phyloP scores from a whole-genome alignment of 495 filamentous ascomycete genomes.

The Xylaria longipes region DNA sequence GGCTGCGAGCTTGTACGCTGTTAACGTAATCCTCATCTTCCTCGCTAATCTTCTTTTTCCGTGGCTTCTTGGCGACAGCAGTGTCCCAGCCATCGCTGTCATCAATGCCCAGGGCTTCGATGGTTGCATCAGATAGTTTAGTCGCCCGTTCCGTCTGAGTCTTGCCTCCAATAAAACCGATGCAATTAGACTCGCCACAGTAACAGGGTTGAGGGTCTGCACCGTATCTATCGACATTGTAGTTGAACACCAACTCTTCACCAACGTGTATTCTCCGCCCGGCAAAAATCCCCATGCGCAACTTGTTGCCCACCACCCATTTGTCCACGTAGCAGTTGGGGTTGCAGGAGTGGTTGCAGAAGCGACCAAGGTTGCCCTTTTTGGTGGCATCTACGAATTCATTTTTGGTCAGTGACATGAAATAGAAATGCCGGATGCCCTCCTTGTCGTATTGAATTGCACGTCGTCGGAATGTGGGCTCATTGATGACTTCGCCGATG shows the following conservation, averaged over 20 bases:
- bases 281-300: slow-evolving; percentile 99
- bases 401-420: slow-evolving; percentile 96
- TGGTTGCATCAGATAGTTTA: slow-evolving; percentile 86
- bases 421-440: slow-evolving; percentile 99
- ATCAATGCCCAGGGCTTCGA: slow-evolving; percentile 96
- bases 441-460: slow-evolving; percentile 93
- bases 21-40: slow-evolving; percentile 97
- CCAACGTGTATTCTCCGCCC: slow-evolving; percentile 83
- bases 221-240: slow-evolving; percentile 98
- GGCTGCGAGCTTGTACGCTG: slow-evolving; percentile 79
- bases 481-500: slow-evolving; percentile 97
- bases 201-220: slow-evolving; percentile 97
- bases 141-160: slow-evolving; percentile 96
- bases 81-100: slow-evolving; percentile 92
- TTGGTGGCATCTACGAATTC: slow-evolving; percentile 99
- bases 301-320: slow-evolving; percentile 97
- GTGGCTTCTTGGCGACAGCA: slow-evolving; percentile 82
- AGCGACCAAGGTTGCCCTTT: slow-evolving; percentile 92
- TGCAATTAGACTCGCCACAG: slow-evolving; percentile 93
- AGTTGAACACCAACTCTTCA: slow-evolving; percentile 99
- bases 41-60: slow-evolving; percentile 93
- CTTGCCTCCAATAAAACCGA: slow-evolving; percentile 94
- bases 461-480: slow-evolving; percentile 81
- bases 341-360: slow-evolving; percentile 99
- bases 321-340: slow-evolving; percentile 99